Evolutionary conservation across 108 stramenopile genomes (phyloP).

Genomic region (Craspedostauros australis): DNA sequence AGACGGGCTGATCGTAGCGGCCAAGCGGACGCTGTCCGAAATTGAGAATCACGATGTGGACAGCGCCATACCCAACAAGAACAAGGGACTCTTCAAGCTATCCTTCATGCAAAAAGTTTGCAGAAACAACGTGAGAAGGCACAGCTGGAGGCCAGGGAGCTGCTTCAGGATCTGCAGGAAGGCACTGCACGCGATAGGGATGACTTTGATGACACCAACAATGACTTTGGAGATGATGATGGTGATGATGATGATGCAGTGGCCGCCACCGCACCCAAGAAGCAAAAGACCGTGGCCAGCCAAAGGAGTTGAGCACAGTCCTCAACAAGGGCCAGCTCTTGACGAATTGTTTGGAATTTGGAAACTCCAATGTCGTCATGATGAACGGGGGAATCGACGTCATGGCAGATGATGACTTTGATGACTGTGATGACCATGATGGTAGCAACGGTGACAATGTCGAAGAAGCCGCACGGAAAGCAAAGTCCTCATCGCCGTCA

Average conservation of each 20-base stretch:
- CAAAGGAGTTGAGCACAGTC: constrained; percentile 59
- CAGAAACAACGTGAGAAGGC: constrained; percentile 78
- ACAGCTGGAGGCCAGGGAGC: constrained; percentile 76
- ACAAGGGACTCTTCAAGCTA: constrained; percentile 82
- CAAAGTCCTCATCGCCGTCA: not conserved
- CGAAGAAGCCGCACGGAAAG: constrained; percentile 6
- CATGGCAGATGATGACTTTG: constrained; percentile 3
- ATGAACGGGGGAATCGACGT: constrained; percentile 32
- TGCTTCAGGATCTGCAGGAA: constrained; percentile 88
- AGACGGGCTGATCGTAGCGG: too few species aligned
- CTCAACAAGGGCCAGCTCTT: constrained; percentile 72
- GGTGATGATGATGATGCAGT: constrained; percentile 19
- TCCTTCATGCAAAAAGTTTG: constrained; percentile 91
- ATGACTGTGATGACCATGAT: constrained; percentile 13
- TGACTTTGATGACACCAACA: constrained; percentile 15
- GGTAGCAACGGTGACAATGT: constrained; percentile 7
- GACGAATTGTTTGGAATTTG: constrained; percentile 65
- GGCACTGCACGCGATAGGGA: constrained; percentile 67
- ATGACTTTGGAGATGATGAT: constrained; percentile 33
- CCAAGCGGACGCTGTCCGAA: too few species aligned
- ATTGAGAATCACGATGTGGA: too few species aligned
- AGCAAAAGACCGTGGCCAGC: constrained; percentile 49
- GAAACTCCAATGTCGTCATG: constrained; percentile 58
- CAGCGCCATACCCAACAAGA: too few species aligned
- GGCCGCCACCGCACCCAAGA: constrained; percentile 14